Percentiles rank a stretch among this genome's conserved stretches.
Evolutionary conservation across 352 stramenopile genomes (phyloP).

Genomic region (Phytophthora nicotianae): DNA sequence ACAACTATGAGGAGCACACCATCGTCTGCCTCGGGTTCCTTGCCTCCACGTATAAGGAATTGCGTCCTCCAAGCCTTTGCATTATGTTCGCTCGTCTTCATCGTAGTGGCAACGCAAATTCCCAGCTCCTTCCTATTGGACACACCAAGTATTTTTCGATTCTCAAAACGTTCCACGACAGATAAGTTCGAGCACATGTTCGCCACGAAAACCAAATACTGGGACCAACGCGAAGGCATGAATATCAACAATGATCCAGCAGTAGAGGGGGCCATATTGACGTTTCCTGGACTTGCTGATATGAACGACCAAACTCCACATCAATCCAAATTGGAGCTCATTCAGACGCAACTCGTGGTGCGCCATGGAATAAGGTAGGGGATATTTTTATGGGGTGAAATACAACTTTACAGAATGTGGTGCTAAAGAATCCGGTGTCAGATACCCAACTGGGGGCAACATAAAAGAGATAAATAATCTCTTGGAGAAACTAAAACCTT

Average conservation of each 20-base stretch:
- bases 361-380: constrained; percentile 66
- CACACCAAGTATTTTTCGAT: constrained; percentile 3
- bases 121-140: constrained; percentile 5
- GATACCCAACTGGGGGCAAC: constrained; percentile 60
- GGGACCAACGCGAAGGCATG: constrained; percentile 41
- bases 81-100: constrained; percentile 8
- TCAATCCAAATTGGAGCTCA: constrained; percentile 42
- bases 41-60: not conserved
- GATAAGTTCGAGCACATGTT: constrained; percentile 43
- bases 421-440: constrained; percentile 8
- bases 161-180: not conserved
- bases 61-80: constrained; percentile 1
- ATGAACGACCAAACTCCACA: constrained; percentile 1
- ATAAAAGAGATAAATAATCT: constrained; percentile 57
- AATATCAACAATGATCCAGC: not conserved
- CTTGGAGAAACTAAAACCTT: constrained; percentile 47
- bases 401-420: not conserved
- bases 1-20: constrained; percentile 16
- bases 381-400: not conserved
- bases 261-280: constrained; percentile 9
- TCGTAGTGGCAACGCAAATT: constrained; percentile 11
- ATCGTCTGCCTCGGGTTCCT: not conserved
- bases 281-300: constrained; percentile 6
- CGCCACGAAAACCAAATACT: constrained; percentile 64
- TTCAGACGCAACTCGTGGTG: constrained; percentile 66